Evolutionary conservation across 169 alveolate genomes (phyloP), one percentile per base, ranked within the genome.

Genomic region (Plasmodium vinckei): DNA sequence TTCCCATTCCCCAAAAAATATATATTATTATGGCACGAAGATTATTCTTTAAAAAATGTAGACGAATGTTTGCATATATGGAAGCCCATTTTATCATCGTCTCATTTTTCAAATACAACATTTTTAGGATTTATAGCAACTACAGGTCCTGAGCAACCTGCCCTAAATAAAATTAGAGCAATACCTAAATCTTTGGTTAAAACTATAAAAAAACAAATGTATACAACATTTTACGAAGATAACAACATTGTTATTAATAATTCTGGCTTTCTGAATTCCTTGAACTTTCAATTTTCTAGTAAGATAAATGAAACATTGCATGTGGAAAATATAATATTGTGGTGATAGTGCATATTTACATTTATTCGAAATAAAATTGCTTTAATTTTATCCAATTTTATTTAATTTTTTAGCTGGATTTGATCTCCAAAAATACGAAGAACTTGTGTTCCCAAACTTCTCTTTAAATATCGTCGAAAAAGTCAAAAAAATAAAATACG

Each of bases 31-130:
- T 86, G 91, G 91, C 91, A 86, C 61, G 91, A 86, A 70, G 91
- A 86, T 59, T 86, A 86, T 86, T 86, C 91, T 10, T 44, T 59
- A 46, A 86, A 86, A 39, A 86, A 64, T 57, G 87, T 59, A 51
- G 67, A 86, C 57, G 91, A 86, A 39, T 86, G 91, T 47, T 57
- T 86, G n/a, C 91, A 86, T 63, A 86, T 86, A 59, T 86, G 91
- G 91, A 68, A 86, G 42, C 91, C 91, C 2, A 67, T 86, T 25
- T 21, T 86, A 10, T 69, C 91, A 9, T 86, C 91, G 46, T 9
- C 65, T 19, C 51, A 70, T 51, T 56, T 60, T 15, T 56, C 75
- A 9, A 72, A 54, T 33, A 44, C 70, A 17, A 57, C 75, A 44
- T 86, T 86, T 21, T 19, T 86, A 51, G 91, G 91, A 1, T 71